Evolutionary conservation across 2,329 filamentous ascomycete genomes (phyloP).

Genomic region (Xylariaceae sp.): DNA sequence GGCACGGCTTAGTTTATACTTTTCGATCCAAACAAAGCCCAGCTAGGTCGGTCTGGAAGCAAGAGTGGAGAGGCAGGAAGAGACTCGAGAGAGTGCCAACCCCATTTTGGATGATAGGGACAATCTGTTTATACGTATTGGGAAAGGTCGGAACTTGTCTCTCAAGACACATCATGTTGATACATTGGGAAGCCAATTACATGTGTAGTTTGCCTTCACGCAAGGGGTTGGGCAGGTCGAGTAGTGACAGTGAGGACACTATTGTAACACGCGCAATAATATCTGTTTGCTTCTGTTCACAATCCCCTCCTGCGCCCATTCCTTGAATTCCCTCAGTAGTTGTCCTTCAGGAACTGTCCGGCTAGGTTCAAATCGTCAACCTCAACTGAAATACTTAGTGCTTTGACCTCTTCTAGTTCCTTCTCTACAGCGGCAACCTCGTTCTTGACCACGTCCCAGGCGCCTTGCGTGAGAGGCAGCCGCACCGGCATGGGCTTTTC

Average conservation of each 20-base stretch:
- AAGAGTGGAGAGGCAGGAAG: not conserved
- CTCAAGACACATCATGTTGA: not conserved
- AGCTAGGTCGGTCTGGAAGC: not conserved
- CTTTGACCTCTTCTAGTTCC: constrained; percentile 19
- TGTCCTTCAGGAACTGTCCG: constrained; percentile 10
- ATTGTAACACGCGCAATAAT: not conserved
- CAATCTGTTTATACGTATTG: not conserved
- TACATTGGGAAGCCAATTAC: not conserved
- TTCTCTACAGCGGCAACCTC: constrained; percentile 16
- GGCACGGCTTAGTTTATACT: not conserved
- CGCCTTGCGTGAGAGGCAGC: constrained; percentile 14
- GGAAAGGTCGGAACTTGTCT: not conserved
- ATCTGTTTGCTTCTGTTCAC: not conserved
- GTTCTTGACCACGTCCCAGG: constrained; percentile 14
- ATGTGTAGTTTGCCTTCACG: not conserved
- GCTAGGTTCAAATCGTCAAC: constrained; percentile 12
- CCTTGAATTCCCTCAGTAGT: not conserved
- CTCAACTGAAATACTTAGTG: constrained; percentile 18
- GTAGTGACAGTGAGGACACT: not conserved
- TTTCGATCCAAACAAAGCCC: not conserved
- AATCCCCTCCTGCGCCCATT: not conserved
- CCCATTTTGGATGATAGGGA: not conserved
- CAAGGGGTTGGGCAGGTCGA: not conserved
- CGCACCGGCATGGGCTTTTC: constrained; percentile 13
- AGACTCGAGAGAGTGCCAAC: not conserved